Conservation (phyloP, 176 grass and related monocot genomes). For the Cenchrus americanus region DNA sequence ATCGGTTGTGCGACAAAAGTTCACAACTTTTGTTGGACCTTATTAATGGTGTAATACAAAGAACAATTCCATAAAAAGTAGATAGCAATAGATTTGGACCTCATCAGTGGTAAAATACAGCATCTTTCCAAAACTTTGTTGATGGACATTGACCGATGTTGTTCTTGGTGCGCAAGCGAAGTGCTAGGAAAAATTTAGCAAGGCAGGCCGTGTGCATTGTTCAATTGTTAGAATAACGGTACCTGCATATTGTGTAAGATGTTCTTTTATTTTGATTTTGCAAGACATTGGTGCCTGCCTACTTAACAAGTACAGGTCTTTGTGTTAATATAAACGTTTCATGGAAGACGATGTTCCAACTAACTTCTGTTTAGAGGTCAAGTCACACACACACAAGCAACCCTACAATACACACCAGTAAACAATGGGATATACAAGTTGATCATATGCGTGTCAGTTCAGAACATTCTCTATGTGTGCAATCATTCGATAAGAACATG, state of each 20-base stretch:
- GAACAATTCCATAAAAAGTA: no score
- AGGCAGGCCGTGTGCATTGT: background rate
- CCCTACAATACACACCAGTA: background rate
- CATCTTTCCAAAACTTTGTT: background rate
- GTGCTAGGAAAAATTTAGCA: background rate
- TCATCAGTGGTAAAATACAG: background rate
- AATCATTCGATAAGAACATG: background rate
- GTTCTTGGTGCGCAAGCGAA: background rate
- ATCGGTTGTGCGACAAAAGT: no score
- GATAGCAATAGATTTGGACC: no score
- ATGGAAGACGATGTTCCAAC: slow-evolving; percentile 25
- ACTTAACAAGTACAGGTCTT: no score
- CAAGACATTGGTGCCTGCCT: background rate
- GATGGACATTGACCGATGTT: background rate
- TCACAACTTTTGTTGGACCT: no score
- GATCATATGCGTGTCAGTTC: no score
- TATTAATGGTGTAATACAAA: no score
- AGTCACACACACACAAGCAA: slow-evolving; percentile 23
- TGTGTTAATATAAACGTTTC: background rate
- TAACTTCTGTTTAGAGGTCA: slow-evolving; percentile 30
- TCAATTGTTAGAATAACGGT: background rate
- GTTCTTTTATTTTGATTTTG: background rate
- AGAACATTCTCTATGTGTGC: background rate
- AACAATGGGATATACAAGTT: background rate
- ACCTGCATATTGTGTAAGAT: background rate